Evolutionary conservation across 176 grass and related monocot genomes (phyloP).

Genomic region (Chrysopogon serrulatus): DNA sequence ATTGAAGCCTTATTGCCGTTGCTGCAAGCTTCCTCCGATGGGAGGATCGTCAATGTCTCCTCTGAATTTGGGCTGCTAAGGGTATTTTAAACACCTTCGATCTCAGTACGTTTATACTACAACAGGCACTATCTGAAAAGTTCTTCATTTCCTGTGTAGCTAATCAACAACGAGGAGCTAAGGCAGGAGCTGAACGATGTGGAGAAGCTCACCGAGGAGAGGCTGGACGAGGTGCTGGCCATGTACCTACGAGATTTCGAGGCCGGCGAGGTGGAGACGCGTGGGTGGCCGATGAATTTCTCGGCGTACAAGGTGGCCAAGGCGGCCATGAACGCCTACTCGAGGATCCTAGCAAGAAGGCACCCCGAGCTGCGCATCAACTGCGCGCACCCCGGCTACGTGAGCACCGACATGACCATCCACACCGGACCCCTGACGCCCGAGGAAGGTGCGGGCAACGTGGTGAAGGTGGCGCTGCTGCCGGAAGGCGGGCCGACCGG

Average conservation of each 20-base stretch:
- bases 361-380: conserved; percentile 41
- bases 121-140: not conserved
- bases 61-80: not conserved
- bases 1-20: conserved; percentile 42
- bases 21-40: conserved; percentile 34
- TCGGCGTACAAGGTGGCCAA: conserved; percentile 48
- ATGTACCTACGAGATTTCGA: conserved; percentile 41
- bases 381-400: conserved; percentile 42
- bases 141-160: not conserved
- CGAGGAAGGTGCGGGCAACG: conserved; percentile 38
- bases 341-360: conserved; percentile 45
- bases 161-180: conserved; percentile 27
- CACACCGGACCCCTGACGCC: conserved; percentile 22
- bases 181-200: conserved; percentile 29
- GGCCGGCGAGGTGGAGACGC: not conserved
- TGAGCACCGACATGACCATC: conserved; percentile 39
- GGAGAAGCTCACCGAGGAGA: conserved; percentile 37
- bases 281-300: conserved; percentile 20
- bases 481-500: conserved; percentile 18
- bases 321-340: conserved; percentile 32
- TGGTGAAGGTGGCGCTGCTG: conserved; percentile 35
- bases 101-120: not conserved
- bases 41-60: conserved; percentile 49
- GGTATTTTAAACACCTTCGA: not conserved
- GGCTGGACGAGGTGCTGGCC: conserved; percentile 26